Evolutionary conservation across 164 flowering plant genomes (phyloP).

Genomic region (Cinnamomum chago): DNA sequence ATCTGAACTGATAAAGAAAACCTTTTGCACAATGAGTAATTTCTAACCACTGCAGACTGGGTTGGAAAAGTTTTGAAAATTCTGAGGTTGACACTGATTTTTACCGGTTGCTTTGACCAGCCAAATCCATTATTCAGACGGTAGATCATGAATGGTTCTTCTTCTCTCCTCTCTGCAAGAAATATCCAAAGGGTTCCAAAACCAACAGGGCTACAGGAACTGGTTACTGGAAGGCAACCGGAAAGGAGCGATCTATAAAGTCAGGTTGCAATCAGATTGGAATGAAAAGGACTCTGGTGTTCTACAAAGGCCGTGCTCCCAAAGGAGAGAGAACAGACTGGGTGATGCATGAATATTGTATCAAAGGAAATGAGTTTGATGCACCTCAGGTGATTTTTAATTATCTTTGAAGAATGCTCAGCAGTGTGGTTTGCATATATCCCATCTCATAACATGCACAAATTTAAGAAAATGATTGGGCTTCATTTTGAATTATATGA

Average conservation of each 20-base stretch:
- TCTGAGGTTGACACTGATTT: background rate
- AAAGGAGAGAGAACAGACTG: conserved; percentile 13
- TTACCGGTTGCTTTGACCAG: conserved; percentile 1
- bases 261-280: conserved; percentile 7
- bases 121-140: conserved; percentile 8
- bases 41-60: too few relatives aligned
- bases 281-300: conserved; percentile 13
- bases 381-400: conserved; percentile 8
- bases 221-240: conserved; percentile 19
- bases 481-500: background rate
- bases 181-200: conserved; percentile 10
- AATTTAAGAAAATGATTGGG: background rate
- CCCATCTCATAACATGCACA: background rate
- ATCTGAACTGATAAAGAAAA: too few relatives aligned
- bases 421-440: background rate
- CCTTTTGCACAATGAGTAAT: background rate
- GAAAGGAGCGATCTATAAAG: conserved; percentile 10
- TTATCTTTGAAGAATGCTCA: background rate
- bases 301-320: conserved; percentile 17
- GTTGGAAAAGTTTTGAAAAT: background rate
- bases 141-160: conserved; percentile 10
- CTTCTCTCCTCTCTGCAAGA: conserved; percentile 11
- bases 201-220: conserved; percentile 9
- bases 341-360: conserved; percentile 14
- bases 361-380: conserved; percentile 7